Conservation (phyloP, 2,329 filamentous ascomycete species). For the Diplodia scrobiculata region DNA sequence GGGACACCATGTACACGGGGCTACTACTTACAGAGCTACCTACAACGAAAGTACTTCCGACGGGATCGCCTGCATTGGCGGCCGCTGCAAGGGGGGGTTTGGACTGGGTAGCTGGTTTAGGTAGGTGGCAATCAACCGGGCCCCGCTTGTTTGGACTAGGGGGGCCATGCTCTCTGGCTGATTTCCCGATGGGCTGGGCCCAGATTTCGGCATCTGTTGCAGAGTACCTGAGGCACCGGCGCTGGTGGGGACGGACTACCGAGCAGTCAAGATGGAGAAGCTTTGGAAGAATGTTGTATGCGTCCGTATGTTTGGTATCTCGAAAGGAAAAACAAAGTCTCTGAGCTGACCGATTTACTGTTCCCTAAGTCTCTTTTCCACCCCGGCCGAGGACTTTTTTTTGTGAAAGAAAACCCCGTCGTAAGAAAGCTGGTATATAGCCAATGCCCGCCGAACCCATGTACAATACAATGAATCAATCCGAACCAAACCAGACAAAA, state of each 20-base stretch:
- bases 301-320: conserved; percentile 2
- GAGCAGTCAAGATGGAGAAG: neutral
- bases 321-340: neutral
- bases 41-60: neutral
- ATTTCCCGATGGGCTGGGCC: neutral
- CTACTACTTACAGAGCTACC: neutral
- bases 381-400: neutral
- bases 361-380: neutral
- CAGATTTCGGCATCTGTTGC: conserved; percentile 1
- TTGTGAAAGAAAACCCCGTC: neutral
- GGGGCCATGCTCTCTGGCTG: neutral
- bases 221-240: neutral
- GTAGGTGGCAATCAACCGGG: conserved; percentile 3
- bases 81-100: conserved; percentile 5
- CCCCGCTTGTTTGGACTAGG: neutral
- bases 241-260: neutral
- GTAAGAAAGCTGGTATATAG: conserved; percentile 14
- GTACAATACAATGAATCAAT: neutral
- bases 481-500: neutral
- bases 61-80: conserved; percentile 7
- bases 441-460: conserved; percentile 1
- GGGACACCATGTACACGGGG: neutral
- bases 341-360: neutral
- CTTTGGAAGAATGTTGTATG: neutral
- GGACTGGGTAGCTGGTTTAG: neutral